Percentiles rank a stretch among this genome's conserved stretches.
Evolutionary conservation across 2,329 filamentous ascomycete species (phyloP).

Genomic region (Ascomycota sp.): DNA sequence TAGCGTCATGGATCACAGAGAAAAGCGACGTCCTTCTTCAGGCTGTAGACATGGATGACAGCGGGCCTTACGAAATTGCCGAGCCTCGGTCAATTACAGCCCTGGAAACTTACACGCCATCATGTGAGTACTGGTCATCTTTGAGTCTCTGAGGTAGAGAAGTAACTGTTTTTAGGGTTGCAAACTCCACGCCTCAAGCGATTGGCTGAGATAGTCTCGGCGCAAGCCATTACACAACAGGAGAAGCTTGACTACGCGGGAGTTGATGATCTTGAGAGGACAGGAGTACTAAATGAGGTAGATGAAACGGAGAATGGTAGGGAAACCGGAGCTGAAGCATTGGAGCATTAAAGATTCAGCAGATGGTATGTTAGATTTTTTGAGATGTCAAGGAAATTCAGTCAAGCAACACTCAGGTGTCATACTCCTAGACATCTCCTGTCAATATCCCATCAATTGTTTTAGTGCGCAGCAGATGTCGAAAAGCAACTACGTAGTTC

Average conservation of each 20-base stretch:
- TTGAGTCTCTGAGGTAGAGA: neutral
- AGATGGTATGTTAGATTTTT: no score
- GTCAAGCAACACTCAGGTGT: no score
- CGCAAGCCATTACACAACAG: slow-evolving; percentile 88
- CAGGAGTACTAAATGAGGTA: slow-evolving; percentile 28
- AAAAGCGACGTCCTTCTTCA: slow-evolving; percentile 92
- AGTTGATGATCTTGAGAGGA: slow-evolving; percentile 24
- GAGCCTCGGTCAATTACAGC: slow-evolving; percentile 92
- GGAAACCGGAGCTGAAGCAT: no score
- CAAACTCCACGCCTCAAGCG: slow-evolving; percentile 92
- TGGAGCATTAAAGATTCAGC: no score
- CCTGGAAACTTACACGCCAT: slow-evolving; percentile 92
- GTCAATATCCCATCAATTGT: no score
- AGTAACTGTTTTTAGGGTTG: slow-evolving; percentile 39
- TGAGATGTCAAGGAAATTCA: no score
- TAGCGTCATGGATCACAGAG: slow-evolving; percentile 88
- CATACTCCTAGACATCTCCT: no score
- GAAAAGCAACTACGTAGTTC: no score
- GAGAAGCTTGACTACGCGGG: slow-evolving; percentile 51
- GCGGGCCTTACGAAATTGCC: slow-evolving; percentile 93
- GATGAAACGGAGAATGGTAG: slow-evolving; percentile 18
- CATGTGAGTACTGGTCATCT: slow-evolving; percentile 43
- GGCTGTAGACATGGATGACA: slow-evolving; percentile 97
- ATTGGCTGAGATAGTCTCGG: slow-evolving; percentile 92
- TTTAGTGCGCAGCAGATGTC: no score